Conservation (phyloP, 2,329 filamentous ascomycete species). For the Ceratocystis huliohia region DNA sequence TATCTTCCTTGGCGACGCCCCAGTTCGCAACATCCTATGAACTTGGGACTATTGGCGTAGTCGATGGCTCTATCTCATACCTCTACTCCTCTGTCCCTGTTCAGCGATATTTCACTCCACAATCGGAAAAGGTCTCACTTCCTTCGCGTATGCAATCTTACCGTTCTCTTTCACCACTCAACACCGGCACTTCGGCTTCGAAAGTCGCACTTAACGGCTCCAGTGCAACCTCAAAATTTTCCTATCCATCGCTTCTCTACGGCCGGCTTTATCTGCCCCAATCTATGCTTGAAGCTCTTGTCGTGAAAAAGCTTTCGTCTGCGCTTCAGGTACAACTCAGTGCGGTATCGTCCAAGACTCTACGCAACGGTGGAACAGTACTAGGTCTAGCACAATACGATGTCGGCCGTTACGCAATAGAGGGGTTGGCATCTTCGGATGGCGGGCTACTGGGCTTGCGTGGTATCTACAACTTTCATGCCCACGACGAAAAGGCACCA, state of each 20-base stretch:
- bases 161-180: conserved; percentile 48
- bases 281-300: conserved; percentile 74
- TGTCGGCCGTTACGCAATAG: conserved; percentile 72
- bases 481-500: conserved; percentile 40
- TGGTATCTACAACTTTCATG: conserved; percentile 88
- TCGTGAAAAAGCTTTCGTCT: conserved; percentile 65
- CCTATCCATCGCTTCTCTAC: conserved; percentile 51
- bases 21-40: conserved; percentile 93
- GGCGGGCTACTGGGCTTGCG: conserved; percentile 77
- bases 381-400: conserved; percentile 69
- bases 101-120: conserved; percentile 47
- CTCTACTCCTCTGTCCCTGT: conserved; percentile 83
- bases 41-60: conserved; percentile 74
- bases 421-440: conserved; percentile 85
- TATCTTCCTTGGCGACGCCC: conserved; percentile 81
- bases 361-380: conserved; percentile 65
- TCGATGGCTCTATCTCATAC: conserved; percentile 95
- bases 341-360: conserved; percentile 56
- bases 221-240: conserved; percentile 25
- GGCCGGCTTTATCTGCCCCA: conserved; percentile 71
- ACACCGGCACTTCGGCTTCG: conserved; percentile 22
- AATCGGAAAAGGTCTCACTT: conserved; percentile 64
- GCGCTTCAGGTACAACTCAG: conserved; percentile 69
- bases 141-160: conserved; percentile 72
- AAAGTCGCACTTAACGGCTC: conserved; percentile 21